Conservation (phyloP, 768 basidiomycete species). For the Phaeotremella fagi region DNA sequence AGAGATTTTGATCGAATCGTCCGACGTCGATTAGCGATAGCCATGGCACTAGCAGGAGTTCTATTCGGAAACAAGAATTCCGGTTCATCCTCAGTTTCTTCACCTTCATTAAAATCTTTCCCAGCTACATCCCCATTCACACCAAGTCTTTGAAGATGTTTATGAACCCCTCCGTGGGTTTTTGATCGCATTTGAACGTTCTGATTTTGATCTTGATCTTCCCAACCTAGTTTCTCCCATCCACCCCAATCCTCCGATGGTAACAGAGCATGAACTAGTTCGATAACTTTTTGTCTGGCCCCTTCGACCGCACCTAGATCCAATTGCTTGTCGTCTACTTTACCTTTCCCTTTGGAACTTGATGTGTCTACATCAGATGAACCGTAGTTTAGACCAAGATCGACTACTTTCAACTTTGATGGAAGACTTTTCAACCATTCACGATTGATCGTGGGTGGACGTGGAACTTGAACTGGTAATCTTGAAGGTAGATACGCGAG, state of each 20-base stretch:
- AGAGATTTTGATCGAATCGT: constrained; percentile 12
- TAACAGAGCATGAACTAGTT: constrained; percentile 38
- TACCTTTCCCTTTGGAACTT: constrained; percentile 3
- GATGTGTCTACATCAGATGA: not conserved
- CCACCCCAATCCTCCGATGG: constrained; percentile 48
- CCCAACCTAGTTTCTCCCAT: constrained; percentile 47
- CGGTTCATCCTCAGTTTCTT: constrained; percentile 43
- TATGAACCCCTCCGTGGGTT: not conserved
- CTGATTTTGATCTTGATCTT: constrained; percentile 30
- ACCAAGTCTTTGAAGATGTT: constrained; percentile 8
- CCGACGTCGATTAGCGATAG: constrained; percentile 20
- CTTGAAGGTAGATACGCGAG: constrained; percentile 23
- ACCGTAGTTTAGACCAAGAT: constrained; percentile 10
- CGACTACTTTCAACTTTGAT: constrained; percentile 6
- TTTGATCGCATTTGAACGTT: not conserved
- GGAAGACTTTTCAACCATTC: constrained; percentile 18
- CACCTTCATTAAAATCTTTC: constrained; percentile 12
- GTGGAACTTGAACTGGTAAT: constrained; percentile 12
- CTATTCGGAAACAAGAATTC: constrained; percentile 47
- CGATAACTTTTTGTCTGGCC: constrained; percentile 33
- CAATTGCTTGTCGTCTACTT: not conserved
- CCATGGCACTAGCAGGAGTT: constrained; percentile 37
- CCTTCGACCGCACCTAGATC: constrained; percentile 17
- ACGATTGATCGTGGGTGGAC: not conserved
- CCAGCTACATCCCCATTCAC: no score